These are phyloP conservation scores for Cyathus striatus DNA, from an alignment of 768 basidiomycete species.

Conservation along the genomic window DNA sequence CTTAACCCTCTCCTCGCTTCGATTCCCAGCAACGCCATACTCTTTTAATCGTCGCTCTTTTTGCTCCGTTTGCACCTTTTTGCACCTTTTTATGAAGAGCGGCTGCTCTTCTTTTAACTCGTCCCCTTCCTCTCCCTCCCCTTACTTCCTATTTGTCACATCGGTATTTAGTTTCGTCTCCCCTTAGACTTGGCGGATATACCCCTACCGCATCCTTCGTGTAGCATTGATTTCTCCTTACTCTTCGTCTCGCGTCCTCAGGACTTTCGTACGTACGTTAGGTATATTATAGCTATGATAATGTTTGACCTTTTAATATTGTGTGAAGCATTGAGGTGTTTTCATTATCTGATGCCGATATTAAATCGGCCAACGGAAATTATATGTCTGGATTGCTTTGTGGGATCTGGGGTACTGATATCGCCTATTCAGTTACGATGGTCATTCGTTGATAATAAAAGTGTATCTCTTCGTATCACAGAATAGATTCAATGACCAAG, in stretches of 20 bases:
- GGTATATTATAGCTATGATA: slow-evolving; percentile 2
- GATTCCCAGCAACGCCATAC: too few relatives aligned
- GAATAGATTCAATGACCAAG: too few relatives aligned
- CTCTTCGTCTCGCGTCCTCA: slow-evolving; percentile 1
- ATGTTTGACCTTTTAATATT: background rate
- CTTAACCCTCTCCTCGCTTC: slow-evolving; percentile 9
- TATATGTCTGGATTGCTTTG: too few relatives aligned
- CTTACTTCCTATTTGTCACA: slow-evolving; percentile 1
- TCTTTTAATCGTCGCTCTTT: slow-evolving; percentile 18
- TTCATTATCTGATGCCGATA: too few relatives aligned
- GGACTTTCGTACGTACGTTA: background rate
- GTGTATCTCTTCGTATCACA: too few relatives aligned
- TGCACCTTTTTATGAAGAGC: slow-evolving; percentile 14
- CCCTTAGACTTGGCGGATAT: slow-evolving; percentile 2
- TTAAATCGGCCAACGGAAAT: too few relatives aligned
- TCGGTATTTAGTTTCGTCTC: slow-evolving; percentile 1
- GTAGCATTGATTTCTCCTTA: slow-evolving; percentile 14
- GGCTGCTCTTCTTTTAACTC: slow-evolving; percentile 12
- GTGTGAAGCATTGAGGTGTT: background rate
- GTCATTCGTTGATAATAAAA: too few relatives aligned
- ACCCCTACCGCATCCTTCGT: slow-evolving; percentile 3
- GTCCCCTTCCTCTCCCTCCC: slow-evolving; percentile 5
- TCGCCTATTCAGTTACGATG: too few relatives aligned
- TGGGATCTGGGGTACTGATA: too few relatives aligned
- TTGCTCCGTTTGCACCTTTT: slow-evolving; percentile 8